These are phyloP conservation scores for Pseudophaeomoniella oleicola DNA, from an alignment of 2,329 filamentous ascomycete species.

Conservation along the genomic window DNA sequence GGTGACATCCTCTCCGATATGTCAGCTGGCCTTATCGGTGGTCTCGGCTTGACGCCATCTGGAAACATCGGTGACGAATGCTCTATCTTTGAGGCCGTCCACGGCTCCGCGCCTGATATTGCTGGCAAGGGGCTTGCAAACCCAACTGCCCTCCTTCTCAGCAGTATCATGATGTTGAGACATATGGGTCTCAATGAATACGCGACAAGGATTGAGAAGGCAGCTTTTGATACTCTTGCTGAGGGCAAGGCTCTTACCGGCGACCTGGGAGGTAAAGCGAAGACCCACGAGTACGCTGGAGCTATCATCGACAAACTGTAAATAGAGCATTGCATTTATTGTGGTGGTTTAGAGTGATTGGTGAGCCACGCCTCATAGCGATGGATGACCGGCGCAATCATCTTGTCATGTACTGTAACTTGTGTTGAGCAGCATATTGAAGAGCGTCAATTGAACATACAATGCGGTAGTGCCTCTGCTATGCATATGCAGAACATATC, in stretches of 20 bases:
- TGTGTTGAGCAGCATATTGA: neutral
- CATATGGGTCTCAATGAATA: slow-evolving; percentile 87
- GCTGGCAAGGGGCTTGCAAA: slow-evolving; percentile 92
- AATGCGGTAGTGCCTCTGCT: too few relatives aligned
- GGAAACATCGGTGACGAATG: slow-evolving; percentile 98
- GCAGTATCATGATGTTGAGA: slow-evolving; percentile 98
- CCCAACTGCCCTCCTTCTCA: slow-evolving; percentile 88
- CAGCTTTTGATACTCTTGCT: slow-evolving; percentile 85
- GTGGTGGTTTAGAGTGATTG: neutral
- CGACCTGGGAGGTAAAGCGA: slow-evolving; percentile 89
- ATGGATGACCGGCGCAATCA: neutral
- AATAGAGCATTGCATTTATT: neutral
- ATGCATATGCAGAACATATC: too few relatives aligned
- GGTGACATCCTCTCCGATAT: slow-evolving; percentile 99
- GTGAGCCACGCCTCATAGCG: neutral
- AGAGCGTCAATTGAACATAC: too few relatives aligned
- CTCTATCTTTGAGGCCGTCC: slow-evolving; percentile 99
- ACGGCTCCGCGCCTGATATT: slow-evolving; percentile 94
- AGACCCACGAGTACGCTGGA: slow-evolving; percentile 84
- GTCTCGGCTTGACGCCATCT: slow-evolving; percentile 89
- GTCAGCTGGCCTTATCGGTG: slow-evolving; percentile 96
- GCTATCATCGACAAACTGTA: slow-evolving; percentile 65
- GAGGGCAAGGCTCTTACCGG: slow-evolving; percentile 95
- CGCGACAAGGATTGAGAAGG: slow-evolving; percentile 78
- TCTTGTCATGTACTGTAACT: neutral